Conservation (phyloP, 345 rosid species). For the Lumnitzera littorea region DNA sequence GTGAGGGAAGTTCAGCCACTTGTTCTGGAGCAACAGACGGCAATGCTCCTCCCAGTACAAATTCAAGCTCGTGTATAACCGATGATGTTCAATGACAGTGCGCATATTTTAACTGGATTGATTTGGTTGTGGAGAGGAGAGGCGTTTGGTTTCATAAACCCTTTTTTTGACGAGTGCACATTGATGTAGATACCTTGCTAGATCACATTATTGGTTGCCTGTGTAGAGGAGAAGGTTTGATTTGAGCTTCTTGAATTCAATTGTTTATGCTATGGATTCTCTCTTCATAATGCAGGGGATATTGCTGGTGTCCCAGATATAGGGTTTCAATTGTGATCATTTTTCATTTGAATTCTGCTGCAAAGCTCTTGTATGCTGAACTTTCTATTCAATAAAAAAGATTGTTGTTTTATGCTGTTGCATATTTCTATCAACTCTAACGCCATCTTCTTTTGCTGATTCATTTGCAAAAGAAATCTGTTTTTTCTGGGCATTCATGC, state of each 20-base stretch:
- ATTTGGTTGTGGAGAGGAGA: too few species aligned
- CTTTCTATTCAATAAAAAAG: constrained; percentile 5
- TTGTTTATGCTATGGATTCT: constrained; percentile 7
- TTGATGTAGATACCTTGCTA: constrained; percentile 16
- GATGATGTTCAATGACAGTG: too few species aligned
- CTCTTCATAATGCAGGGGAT: constrained; percentile 21
- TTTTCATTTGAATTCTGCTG: constrained; percentile 8
- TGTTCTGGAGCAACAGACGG: too few species aligned
- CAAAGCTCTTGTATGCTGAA: constrained; percentile 11
- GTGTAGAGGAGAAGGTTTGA: constrained; percentile 4
- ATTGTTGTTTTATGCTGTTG: background rate
- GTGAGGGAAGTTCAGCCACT: too few species aligned
- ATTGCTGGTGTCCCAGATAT: constrained; percentile 22
- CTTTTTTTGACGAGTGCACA: constrained; percentile 13
- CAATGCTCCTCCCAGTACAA: too few species aligned
- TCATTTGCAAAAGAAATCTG: too few species aligned
- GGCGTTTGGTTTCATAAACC: too few species aligned
- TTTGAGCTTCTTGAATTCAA: constrained; percentile 1
- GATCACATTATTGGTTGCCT: constrained; percentile 8
- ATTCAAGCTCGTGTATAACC: too few species aligned
- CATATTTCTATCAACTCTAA: too few species aligned
- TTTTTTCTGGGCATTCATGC: too few species aligned
- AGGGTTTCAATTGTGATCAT: constrained; percentile 10
- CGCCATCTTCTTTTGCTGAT: too few species aligned
- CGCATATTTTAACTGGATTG: too few species aligned